Conservation (phyloP, 495 filamentous ascomycete species). For the Hyaloscypha finlandica region DNA sequence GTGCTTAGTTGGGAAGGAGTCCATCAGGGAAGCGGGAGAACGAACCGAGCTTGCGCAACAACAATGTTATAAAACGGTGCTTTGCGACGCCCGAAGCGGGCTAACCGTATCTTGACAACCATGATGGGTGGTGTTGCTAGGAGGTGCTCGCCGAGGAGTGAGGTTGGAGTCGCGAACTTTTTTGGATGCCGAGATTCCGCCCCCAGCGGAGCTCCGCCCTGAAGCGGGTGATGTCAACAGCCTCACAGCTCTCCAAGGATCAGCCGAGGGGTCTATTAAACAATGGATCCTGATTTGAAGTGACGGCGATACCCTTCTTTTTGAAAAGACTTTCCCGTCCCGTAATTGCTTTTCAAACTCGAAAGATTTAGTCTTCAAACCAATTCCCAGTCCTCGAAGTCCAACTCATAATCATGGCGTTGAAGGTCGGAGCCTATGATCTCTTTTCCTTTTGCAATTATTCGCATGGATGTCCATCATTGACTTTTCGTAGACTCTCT, state of each 20-base stretch:
- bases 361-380: not conserved
- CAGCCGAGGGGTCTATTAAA: not conserved
- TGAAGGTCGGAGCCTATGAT: slow-evolving; percentile 11
- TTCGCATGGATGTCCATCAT: not conserved
- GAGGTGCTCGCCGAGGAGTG: not conserved
- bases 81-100: slow-evolving; percentile 89
- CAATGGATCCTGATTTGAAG: not conserved
- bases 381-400: slow-evolving; percentile 3
- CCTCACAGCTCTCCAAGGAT: not conserved
- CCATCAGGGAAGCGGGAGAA: slow-evolving; percentile 7
- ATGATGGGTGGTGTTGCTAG: slow-evolving; percentile 47
- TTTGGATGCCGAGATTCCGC: slow-evolving; percentile 15
- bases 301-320: not conserved
- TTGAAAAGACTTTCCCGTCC: not conserved
- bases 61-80: slow-evolving; percentile 95
- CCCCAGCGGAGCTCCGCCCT: slow-evolving; percentile 1
- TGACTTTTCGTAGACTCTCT: slow-evolving; percentile 63
- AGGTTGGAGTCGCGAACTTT: slow-evolving; percentile 13
- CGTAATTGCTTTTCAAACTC: not conserved
- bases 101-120: slow-evolving; percentile 91
- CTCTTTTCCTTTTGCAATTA: not conserved
- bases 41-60: slow-evolving; percentile 90
- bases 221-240: slow-evolving; percentile 22
- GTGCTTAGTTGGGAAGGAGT: not conserved
- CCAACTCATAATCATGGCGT: slow-evolving; percentile 8